phyloP scores from a whole-genome alignment of 2,329 filamentous ascomycete genomes.

The Aspergillus fumigatus region DNA sequence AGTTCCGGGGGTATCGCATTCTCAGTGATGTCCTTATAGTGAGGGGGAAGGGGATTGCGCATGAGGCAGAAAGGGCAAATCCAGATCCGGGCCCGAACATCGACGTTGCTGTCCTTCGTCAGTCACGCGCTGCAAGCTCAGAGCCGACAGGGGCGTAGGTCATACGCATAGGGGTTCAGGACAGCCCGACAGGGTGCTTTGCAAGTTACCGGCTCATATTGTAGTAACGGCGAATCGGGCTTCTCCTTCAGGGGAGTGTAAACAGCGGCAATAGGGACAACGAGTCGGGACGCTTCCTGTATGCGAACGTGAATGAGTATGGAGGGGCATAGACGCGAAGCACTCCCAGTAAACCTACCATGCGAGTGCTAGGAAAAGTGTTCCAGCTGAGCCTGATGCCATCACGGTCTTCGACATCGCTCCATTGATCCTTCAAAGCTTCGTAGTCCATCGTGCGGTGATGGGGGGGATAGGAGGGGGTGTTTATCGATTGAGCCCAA shows the following conservation, averaged over 20 bases:
- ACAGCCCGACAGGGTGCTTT: conserved; percentile 94
- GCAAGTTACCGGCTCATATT: conserved; percentile 96
- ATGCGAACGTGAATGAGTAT: conserved; percentile 25
- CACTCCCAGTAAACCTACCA: conserved; percentile 56
- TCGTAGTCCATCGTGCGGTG: conserved; percentile 76
- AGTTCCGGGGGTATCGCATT: conserved; percentile 63
- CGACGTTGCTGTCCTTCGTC: conserved; percentile 51
- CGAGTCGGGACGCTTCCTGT: conserved; percentile 87
- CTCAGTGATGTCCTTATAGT: conserved; percentile 66
- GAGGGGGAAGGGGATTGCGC: conserved; percentile 60
- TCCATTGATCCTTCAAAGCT: conserved; percentile 90
- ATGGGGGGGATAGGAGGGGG: conserved; percentile 22
- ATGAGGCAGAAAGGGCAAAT: conserved; percentile 66
- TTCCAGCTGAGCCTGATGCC: conserved; percentile 97
- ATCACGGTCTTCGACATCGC: conserved; percentile 92
- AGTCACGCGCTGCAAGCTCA: conserved; percentile 17
- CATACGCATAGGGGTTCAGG: conserved; percentile 93
- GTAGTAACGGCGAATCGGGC: conserved; percentile 75
- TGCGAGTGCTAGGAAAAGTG: conserved; percentile 94
- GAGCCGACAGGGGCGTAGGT: conserved; percentile 4
- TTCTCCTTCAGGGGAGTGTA: conserved; percentile 97
- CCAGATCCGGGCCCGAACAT: conserved; percentile 63
- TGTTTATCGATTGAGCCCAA: conserved; percentile 10
- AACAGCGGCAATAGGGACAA: conserved; percentile 91
- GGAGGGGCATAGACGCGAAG: conserved; percentile 5